Base-by-base conservation (phyloP, 202 grass and related monocot genomes). In the Cymbopogon flexuosus region DNA sequence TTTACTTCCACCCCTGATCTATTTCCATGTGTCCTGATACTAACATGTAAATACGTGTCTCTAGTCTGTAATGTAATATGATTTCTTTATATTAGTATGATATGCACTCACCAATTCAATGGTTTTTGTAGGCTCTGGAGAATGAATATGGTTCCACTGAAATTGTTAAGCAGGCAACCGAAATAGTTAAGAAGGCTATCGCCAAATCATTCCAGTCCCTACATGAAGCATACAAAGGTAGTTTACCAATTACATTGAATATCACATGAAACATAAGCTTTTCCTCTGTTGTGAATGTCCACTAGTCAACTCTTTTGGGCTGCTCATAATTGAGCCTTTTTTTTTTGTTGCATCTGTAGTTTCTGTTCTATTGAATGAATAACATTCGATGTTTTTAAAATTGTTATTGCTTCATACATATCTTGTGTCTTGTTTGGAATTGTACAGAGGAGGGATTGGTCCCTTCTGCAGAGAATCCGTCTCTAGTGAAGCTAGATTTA, bases 121-220 rank as follows among this genome's bases (percentile, higher is more conserved):
- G 68, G 41, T 8, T 77, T 77, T 29, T 95, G n/a, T 79, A 99
- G 92, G 90, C 47, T 84, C 75, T 99, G 60, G 70, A 84, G 86
- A 85, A 86, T 31, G 88, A 81, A 93, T 91, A 99, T 78, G 86
- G 86, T 70, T 84, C 85, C 0, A 71, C 73, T 15, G 84, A 92
- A 78, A 90, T 89, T 68, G 68, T 90, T 79, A 78, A 78, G 65
- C 92, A 95, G 83, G 90, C 82, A 85, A 79, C 75, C 22, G 82
- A 99, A 87, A 70, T 99, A 73, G 86, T 91, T 59, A 76, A 62
- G 45, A 97, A 36, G 84, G 88, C 79, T 82, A 54, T 99, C 56
- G 62, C 80, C 59, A 99, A 89, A 88, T 77, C 89, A 66, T 99
- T 93, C 83, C 62, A 91, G 84, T 76, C 86, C 73, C 51, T 99